Percentiles rank a stretch among this genome's conserved stretches.
Evolutionary conservation across 1,139 yeast species (phyloP).

Genomic region (Suhomyces bokatorum): DNA sequence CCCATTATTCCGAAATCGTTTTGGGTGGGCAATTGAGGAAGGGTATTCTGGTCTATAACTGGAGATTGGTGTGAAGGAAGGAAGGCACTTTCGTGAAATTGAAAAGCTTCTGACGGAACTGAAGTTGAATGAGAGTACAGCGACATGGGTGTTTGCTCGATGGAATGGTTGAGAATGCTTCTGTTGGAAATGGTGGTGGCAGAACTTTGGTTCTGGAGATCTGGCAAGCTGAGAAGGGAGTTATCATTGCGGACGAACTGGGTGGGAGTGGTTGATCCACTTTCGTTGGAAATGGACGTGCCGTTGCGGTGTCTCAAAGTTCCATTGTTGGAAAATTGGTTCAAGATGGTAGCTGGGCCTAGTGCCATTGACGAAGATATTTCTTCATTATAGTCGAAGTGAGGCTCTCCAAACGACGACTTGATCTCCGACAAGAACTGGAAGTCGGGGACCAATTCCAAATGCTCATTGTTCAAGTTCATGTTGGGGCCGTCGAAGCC

Average conservation of each 20-base stretch:
- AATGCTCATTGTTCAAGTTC: conserved; percentile 18
- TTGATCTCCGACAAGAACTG: conserved; percentile 3
- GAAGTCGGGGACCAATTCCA: conserved; percentile 7
- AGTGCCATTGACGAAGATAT: conserved; percentile 1
- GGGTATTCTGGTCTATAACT: conserved; percentile 8
- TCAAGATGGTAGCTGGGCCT: conserved; percentile 15
- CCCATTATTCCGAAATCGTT: conserved; percentile 1
- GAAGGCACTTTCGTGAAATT: conserved; percentile 13
- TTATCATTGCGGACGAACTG: conserved; percentile 23
- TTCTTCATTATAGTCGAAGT: neutral
- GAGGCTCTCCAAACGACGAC: neutral
- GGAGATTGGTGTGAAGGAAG: conserved; percentile 12
- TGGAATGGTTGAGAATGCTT: conserved; percentile 17
- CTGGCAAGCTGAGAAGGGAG: conserved; percentile 30
- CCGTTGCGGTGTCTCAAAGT: conserved; percentile 3
- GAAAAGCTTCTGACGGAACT: conserved; percentile 11
- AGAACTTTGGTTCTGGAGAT: conserved; percentile 13
- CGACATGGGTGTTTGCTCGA: conserved; percentile 18
- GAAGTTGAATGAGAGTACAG: conserved; percentile 12
- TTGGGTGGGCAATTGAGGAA: conserved; percentile 8
- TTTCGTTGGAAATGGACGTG: conserved; percentile 14
- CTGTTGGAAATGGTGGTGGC: conserved; percentile 7
- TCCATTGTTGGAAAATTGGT: conserved; percentile 6
- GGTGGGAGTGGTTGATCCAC: conserved; percentile 17
- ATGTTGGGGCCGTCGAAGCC: conserved; percentile 37